Evolutionary conservation across 2,329 filamentous ascomycete species (phyloP), one percentile per base, ranked within the genome.

Genomic region (Raffaelea deltoideospora): DNA sequence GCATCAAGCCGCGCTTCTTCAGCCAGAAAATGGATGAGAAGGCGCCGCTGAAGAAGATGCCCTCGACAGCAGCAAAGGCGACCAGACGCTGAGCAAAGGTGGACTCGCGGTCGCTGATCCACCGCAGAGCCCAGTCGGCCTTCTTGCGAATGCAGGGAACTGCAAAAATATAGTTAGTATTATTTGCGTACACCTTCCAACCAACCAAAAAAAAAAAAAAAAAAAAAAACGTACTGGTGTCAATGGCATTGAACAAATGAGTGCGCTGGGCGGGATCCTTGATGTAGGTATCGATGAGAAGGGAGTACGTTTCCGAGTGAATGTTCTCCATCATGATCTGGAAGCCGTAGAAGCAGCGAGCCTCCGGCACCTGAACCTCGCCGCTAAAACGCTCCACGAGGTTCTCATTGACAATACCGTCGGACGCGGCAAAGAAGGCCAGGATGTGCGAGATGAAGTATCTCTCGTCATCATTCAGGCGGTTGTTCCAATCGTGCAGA

Each of bases 241-340:
- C 90, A 62, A 98, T 92, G 52, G 90, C 90, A 54, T 98, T 94
- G 67, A 98, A 96, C 40, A 98, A 79, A 58, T 96, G 87, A 43
- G 74, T 81, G 50, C 85, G 79, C 68, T 98, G 88, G 57, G 82
- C 81, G 44, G 84, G 82, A 68, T 98, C 90, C 72, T 92, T 95
- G 66, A 98, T 93, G 63, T 98, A 98, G 44, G 88, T 95, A 60
- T 98, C 90, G 58, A 98, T 98, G 56, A 98, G 78, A 26, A 98
- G 79, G 17, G 88, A 96, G 74, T 98, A 98, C 37, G 90, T 98
- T 69, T 98, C 90, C 14, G 90, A 95, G 73, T 98, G 90, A 53
- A 98, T 94, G 67, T 98, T 98, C 72, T 98, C 90, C 84, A 98
- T 96, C 90, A 98, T 98, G 68, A 96, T 96, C 69, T 98, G 90